These are phyloP conservation scores for Collybiopsis luxurians DNA, from an alignment of 768 basidiomycete genomes.

Conservation along the genomic window DNA sequence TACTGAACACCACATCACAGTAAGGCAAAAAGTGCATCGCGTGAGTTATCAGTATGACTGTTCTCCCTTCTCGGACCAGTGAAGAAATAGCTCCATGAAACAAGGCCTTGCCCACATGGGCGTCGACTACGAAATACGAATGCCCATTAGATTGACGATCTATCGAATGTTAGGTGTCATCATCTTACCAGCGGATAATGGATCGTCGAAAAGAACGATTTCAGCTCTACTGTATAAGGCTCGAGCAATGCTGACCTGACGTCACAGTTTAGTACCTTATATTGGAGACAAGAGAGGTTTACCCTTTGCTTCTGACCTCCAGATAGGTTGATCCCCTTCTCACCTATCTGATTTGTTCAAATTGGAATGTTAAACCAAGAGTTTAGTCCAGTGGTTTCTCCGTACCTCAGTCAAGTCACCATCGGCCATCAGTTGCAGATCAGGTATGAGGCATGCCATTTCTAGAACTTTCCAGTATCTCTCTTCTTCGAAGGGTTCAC, in stretches of 20 bases:
- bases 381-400: neutral
- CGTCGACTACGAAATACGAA: constrained; percentile 49
- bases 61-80: constrained; percentile 42
- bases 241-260: constrained; percentile 66
- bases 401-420: constrained; percentile 71
- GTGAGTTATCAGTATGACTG: constrained; percentile 54
- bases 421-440: constrained; percentile 62
- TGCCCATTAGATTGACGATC: neutral
- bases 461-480: constrained; percentile 65
- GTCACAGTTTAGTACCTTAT: neutral
- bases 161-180: neutral
- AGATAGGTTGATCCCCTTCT: constrained; percentile 65
- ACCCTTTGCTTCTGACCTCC: constrained; percentile 68
- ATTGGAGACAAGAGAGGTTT: constrained; percentile 6
- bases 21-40: constrained; percentile 51
- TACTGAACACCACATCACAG: constrained; percentile 47
- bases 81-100: constrained; percentile 64
- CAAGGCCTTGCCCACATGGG: constrained; percentile 69
- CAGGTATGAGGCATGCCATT: constrained; percentile 58
- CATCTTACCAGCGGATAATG: constrained; percentile 53
- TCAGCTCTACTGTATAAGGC: constrained; percentile 67
- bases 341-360: constrained; percentile 57
- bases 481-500: constrained; percentile 59
- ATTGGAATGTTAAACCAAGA: neutral
- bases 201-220: constrained; percentile 63